phyloP scores from a whole-genome alignment of 208 protist genomes.

The Strigomonas culicis region DNA sequence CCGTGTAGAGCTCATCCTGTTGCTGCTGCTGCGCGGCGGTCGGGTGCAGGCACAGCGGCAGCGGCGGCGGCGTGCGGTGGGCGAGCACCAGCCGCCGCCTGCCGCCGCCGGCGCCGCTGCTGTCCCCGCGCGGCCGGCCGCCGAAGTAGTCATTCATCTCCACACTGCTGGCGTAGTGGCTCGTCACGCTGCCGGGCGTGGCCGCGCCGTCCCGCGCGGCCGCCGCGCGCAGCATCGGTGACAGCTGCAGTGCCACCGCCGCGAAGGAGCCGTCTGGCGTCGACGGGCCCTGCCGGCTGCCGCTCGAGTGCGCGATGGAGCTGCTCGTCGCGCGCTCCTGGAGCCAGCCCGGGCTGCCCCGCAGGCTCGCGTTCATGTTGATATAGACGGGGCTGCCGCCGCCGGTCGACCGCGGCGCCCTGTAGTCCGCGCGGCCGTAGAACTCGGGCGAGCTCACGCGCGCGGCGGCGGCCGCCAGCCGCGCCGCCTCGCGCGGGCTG shows the following conservation, averaged over 20 bases:
- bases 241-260: neutral
- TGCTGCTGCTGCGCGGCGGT: too few relatives aligned
- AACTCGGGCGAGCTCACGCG: constrained; percentile 29
- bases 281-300: neutral
- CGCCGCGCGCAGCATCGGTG: too few relatives aligned
- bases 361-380: neutral
- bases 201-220: too few relatives aligned
- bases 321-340: neutral
- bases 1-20: too few relatives aligned
- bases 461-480: constrained; percentile 11
- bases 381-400: neutral
- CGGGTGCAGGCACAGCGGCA: too few relatives aligned
- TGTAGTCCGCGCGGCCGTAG: constrained; percentile 21
- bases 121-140: too few relatives aligned
- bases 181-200: too few relatives aligned
- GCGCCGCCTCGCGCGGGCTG: constrained; percentile 15
- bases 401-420: neutral
- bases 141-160: too few relatives aligned
- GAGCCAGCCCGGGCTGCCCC: neutral
- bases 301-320: neutral
- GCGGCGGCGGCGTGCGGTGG: too few relatives aligned
- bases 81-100: too few relatives aligned
- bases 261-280: neutral
- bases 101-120: too few relatives aligned
- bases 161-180: too few relatives aligned